Base-by-base conservation (phyloP, 2,329 filamentous ascomycete species). In the Fusarium redolens region DNA sequence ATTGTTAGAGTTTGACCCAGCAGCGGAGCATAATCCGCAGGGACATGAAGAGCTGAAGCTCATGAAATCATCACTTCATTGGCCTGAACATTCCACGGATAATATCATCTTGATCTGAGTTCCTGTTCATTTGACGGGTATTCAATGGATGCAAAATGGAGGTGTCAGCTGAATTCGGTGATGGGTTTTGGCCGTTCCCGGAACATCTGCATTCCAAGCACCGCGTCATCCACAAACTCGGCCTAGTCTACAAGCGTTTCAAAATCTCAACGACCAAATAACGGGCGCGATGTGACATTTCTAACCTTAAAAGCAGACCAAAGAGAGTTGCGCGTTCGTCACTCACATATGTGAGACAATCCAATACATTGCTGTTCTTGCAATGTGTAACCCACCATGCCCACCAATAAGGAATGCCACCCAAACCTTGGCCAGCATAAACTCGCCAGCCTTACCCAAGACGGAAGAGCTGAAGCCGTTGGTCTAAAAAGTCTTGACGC, bases 261-360 rank as follows among this genome's bases (percentile, higher is more conserved):
- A 18, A 28, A 31, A 37, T n/a, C 9, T 2, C 31, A 55, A 54
- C 28, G 22, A 20, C n/a, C 28, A 31, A 35, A 55, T 43, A 41
- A 41, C 37, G 47, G 35, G 13, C 28, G 6, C 37, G 28, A 60
- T 56, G 47, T 33, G 38, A 54, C 48, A 61, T 56, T 56, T 20
- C 22, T 44, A 40, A 13, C 14, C 50, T 37, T n/a, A 59, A 7
- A 17, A 4, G 8, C 6, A 20, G 30, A n/a, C 22, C 8, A 13
- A 41, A 13, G 13, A 18, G 6, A 40, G 25, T 13, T 41, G 10
- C 28, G 28, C 10, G 20, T 47, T 64, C 31, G 54, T 70, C 66
- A 70, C 51, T 33, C 22, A 45, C 66, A 70, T 70, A 51, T 70
- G 17, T 54, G 18, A 56, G 43, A 60, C 41, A 50, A n/a, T 15